Evolutionary conservation across 495 filamentous ascomycete species (phyloP).

Genomic region (Xylaria flabelliformis): DNA sequence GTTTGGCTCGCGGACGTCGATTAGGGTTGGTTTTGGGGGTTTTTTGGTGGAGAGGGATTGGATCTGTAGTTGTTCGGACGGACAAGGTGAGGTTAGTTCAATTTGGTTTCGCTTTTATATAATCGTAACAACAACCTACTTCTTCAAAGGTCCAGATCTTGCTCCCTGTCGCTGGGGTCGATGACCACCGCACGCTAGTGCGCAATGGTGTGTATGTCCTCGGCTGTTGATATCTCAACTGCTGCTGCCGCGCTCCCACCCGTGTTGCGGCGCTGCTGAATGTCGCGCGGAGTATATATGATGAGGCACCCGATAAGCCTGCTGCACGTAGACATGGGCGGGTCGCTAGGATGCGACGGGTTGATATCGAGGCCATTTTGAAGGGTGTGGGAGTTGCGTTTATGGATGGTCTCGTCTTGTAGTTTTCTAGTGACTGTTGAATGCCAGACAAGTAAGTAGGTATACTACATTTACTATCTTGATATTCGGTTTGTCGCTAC

Average conservation of each 20-base stretch:
- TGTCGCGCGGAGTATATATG: constrained; percentile 1
- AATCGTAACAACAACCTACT: no score
- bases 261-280: constrained; percentile 1
- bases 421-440: not conserved
- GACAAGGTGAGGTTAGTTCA: not conserved
- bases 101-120: constrained; percentile 1
- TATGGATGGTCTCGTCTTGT: not conserved
- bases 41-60: constrained; percentile 37
- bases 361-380: constrained; percentile 13
- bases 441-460: not conserved
- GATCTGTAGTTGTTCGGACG: constrained; percentile 31
- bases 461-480: not conserved
- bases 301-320: not conserved
- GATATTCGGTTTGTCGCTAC: not conserved
- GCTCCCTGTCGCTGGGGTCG: constrained; percentile 35
- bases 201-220: not conserved
- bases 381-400: not conserved
- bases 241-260: not conserved
- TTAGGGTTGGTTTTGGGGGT: constrained; percentile 19
- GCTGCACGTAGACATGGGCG: constrained; percentile 10
- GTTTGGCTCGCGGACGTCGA: constrained; percentile 84
- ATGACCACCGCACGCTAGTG: constrained; percentile 30
- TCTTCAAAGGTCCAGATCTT: constrained; percentile 57
- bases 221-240: not conserved
- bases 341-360: constrained; percentile 16